Evolutionary conservation across 176 grass and related monocot genomes (phyloP).

Genomic region (Juncus effusus): DNA sequence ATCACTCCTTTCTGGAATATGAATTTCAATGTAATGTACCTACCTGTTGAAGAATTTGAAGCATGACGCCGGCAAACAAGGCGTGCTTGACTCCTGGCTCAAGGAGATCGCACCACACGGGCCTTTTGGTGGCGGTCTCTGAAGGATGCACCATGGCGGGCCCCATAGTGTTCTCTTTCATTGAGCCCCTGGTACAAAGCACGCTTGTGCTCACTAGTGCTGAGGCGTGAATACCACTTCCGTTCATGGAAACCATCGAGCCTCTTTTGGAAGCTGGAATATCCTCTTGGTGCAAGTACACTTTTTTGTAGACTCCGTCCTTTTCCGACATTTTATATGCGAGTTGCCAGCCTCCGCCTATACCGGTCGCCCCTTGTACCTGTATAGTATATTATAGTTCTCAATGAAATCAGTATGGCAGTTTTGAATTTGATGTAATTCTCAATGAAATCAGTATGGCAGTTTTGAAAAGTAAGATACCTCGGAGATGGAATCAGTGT

Average conservation of each 20-base stretch:
- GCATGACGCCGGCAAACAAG: slow-evolving; percentile 47
- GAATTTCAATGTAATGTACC: not conserved
- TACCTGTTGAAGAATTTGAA: slow-evolving; percentile 78
- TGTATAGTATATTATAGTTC: too few relatives aligned
- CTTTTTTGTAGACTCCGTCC: slow-evolving; percentile 50
- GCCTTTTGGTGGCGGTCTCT: slow-evolving; percentile 14
- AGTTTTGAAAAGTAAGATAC: too few relatives aligned
- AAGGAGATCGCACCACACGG: slow-evolving; percentile 48
- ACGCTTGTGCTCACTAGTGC: slow-evolving; percentile 59
- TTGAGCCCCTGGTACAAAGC: slow-evolving; percentile 64
- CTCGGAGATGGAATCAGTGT: slow-evolving; percentile 21
- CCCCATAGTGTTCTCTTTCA: slow-evolving; percentile 29
- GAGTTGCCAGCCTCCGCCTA: slow-evolving; percentile 80
- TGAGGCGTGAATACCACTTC: slow-evolving; percentile 53
- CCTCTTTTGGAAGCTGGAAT: slow-evolving; percentile 21
- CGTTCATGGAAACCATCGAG: slow-evolving; percentile 33
- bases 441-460: too few relatives aligned
- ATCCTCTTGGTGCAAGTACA: slow-evolving; percentile 73
- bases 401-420: too few relatives aligned
- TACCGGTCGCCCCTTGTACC: slow-evolving; percentile 38
- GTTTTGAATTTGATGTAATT: too few relatives aligned
- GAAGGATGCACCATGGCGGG: slow-evolving; percentile 53
- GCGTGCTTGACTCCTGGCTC: slow-evolving; percentile 59
- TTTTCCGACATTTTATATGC: slow-evolving; percentile 57
- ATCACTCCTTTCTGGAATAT: slow-evolving; percentile 3